Evolutionary conservation across 2,329 filamentous ascomycete species (phyloP), one percentile per base, ranked within the genome.

Genomic region (Pyricularia sp.): DNA sequence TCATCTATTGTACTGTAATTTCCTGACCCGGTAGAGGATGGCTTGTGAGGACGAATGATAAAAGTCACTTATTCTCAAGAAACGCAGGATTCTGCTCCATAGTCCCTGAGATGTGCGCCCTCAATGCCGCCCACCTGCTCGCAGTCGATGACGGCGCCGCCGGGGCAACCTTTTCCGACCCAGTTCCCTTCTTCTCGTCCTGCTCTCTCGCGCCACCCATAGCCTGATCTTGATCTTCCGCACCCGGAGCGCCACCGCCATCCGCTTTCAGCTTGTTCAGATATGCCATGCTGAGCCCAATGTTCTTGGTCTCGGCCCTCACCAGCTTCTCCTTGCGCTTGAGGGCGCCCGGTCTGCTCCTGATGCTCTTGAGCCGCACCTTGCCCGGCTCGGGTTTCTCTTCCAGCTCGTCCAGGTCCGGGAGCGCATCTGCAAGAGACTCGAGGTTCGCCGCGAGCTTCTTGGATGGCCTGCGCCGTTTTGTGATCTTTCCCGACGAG

Each of bases 1-100:
- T 62, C 61, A 62, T 44, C 4, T 30, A 19, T 59, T 28, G 13
- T 19, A 59, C 28, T 59, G 55, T 28, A 59, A 28, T 8, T 59
- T 49, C 40, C 40, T 49, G 6, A 3, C 40, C 40, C 19, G n/a
- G 3, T n/a, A 9, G 40, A 49, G 40, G 40, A n/a, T 4, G 40
- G 19, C 40, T 5, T 49, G 4, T 49, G 40, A 19, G n/a, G 6
- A 49, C 40, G n/a, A 19, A 19, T 6, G 13, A 6, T 2, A 28
- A 30, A 26, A 59, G 4, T 62, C 35, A 62, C 61, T 62, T 30
- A 4, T 59, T 59, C 31, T 66, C 68, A 55, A 80, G 74, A 72
- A 96, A 96, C 3, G 88, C 90, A 16, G 88, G 85, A 70, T 93
- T 93, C 75, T 91, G 89, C 77, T 96, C 91, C 87, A 96, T 91